Base-by-base conservation (phyloP, 257 asterid genomes). In the Forsythia viridissima region DNA sequence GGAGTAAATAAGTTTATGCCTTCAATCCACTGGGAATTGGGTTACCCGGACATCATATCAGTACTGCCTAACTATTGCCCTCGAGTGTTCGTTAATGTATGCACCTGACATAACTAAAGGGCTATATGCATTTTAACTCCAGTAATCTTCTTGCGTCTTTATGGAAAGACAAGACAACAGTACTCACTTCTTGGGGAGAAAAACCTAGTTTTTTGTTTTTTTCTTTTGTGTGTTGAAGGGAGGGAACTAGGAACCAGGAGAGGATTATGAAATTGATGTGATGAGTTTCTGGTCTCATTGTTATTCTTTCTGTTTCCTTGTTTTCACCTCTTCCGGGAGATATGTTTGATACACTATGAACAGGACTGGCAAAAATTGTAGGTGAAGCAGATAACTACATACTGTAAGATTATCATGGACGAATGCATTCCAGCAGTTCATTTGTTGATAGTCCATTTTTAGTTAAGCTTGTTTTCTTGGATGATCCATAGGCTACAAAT, bases 1-100 rank as follows among this genome's bases (percentile, higher is more conserved):
- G 79, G 66, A 69, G 76, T 46, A 16, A 67, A 80, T 57, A 46
- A 52, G 51, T 39, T 72, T 30, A 69, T 52, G 34, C 71, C 15
- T 61, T 39, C 1, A 66, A n/a, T 38, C 61, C 39, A 66, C 51
- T 36, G 48, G 40, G 77, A 15, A 70, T 73, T 76, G 63, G 30
- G 77, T 65, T 69, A 10, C 63, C 71, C 21, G 21, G 21, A 57
- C 78, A 67, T 34, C 80, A 38, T 30, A 42, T 37, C 3, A 18
- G 12, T 59, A 41, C 55, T 37, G 34, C 68, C 68, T 36, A 68
- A 75, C 37, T 30, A 20, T 42, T 24, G 57, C 69, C 30, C 48
- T 20, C 3, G 5, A 15, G 6, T 24, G 44, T 57, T 12, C 36
- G 9, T 43, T 51, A 74, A 77, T 30, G 34, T n/a, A 46, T 46